phyloP scores from a whole-genome alignment of 2,329 filamentous ascomycete genomes.

The Hypoxylon sp. region DNA sequence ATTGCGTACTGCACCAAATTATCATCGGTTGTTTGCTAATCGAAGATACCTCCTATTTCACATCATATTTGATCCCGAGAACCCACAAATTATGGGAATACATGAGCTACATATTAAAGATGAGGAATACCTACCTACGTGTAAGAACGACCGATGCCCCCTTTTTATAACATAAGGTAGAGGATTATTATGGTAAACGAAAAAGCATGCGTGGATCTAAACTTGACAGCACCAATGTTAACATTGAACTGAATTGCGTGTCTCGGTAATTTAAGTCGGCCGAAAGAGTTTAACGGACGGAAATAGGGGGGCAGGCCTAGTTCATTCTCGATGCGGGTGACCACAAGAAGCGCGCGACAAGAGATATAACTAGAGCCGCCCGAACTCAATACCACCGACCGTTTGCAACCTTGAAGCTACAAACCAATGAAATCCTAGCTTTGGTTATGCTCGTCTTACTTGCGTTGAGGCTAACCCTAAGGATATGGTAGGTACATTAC shows the following conservation, averaged over 20 bases:
- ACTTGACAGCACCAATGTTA: too few species aligned
- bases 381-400: conserved; percentile 7
- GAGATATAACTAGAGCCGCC: conserved; percentile 15
- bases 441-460: conserved; percentile 10
- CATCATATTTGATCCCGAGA: too few species aligned
- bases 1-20: too few species aligned
- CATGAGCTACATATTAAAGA: too few species aligned
- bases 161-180: too few species aligned
- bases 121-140: too few species aligned
- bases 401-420: neutral
- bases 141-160: too few species aligned
- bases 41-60: too few species aligned
- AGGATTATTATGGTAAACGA: too few species aligned
- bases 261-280: conserved; percentile 7
- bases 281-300: conserved; percentile 3
- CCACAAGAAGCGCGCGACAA: conserved; percentile 39
- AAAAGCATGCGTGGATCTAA: too few species aligned
- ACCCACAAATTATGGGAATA: too few species aligned
- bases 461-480: conserved; percentile 21
- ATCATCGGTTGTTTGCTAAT: too few species aligned
- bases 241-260: neutral
- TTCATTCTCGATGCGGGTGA: neutral
- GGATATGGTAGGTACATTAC: neutral
- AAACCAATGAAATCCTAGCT: conserved; percentile 14
- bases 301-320: conserved; percentile 22